These are phyloP conservation scores for Xylariaceae sp. DNA, from an alignment of 2,329 filamentous ascomycete species.

Conservation along the genomic window DNA sequence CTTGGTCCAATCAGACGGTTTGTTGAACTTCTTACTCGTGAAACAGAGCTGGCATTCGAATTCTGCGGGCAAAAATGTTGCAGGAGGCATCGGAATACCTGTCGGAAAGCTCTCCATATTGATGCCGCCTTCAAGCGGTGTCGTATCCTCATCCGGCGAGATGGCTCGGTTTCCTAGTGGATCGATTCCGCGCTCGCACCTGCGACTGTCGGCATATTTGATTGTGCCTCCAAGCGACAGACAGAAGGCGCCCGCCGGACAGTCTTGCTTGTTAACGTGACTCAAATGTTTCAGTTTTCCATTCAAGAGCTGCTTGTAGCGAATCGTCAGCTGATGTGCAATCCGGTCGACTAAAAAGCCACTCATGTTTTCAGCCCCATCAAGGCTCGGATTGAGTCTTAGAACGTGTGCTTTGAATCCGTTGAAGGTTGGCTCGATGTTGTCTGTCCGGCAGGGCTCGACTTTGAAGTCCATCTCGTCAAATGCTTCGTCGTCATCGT, in stretches of 20 bases:
- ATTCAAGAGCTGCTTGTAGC: conserved; percentile 75
- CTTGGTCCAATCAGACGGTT: conserved; percentile 95
- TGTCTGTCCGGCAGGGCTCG: conserved; percentile 61
- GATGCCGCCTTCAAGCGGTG: conserved; percentile 66
- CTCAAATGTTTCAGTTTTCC: conserved; percentile 68
- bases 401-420: conserved; percentile 76
- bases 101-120: conserved; percentile 72
- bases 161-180: conserved; percentile 51
- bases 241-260: conserved; percentile 62
- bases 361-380: conserved; percentile 37
- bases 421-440: conserved; percentile 67
- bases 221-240: conserved; percentile 65
- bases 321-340: conserved; percentile 73
- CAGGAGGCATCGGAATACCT: conserved; percentile 80
- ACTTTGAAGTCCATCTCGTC: conserved; percentile 62
- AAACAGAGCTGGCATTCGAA: conserved; percentile 91
- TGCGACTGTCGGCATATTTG: conserved; percentile 57
- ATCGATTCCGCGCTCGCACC: conserved; percentile 59
- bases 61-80: conserved; percentile 72
- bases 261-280: conserved; percentile 52
- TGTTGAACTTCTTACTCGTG: conserved; percentile 78
- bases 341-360: conserved; percentile 74
- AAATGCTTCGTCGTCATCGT: conserved; percentile 54
- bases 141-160: conserved; percentile 64
- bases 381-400: conserved; percentile 69